A percentile compares a stretch with the other conserved stretches of the same genome.
These are phyloP conservation scores for Xylaria telfairii DNA, from an alignment of 495 filamentous ascomycete genomes.

Conservation along the genomic window DNA sequence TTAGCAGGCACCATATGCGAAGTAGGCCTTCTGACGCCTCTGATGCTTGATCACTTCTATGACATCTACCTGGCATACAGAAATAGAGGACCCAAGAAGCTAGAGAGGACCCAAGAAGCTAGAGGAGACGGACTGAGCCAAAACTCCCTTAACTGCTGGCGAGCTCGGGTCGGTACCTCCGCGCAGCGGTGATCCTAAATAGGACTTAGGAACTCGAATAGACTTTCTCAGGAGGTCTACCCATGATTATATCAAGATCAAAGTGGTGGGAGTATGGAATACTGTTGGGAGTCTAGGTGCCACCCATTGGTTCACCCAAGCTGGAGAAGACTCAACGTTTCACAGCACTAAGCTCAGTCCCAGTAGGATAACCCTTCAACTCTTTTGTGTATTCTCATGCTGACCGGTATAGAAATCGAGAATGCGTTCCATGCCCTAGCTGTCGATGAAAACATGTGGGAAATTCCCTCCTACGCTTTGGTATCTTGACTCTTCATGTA, in stretches of 20 bases:
- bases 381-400: conserved; percentile 29
- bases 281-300: conserved; percentile 56
- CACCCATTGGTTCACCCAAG: conserved; percentile 26
- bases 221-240: neutral
- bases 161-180: conserved; percentile 5
- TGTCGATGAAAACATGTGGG: conserved; percentile 64
- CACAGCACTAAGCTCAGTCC: conserved; percentile 11
- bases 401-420: conserved; percentile 48
- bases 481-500: conserved; percentile 31
- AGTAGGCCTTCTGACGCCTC: conserved; percentile 62
- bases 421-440: conserved; percentile 71
- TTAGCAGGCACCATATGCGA: conserved; percentile 62
- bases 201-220: neutral
- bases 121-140: neutral
- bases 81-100: too few relatives aligned
- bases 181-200: conserved; percentile 1
- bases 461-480: conserved; percentile 66
- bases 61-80: conserved; percentile 60
- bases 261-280: conserved; percentile 57
- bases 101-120: conserved; percentile 5
- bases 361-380: neutral
- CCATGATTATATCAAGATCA: conserved; percentile 33
- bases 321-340: conserved; percentile 28
- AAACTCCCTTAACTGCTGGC: neutral
- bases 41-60: conserved; percentile 60